Evolutionary conservation across 2,329 filamentous ascomycete genomes (phyloP).

Genomic region (Colletotrichum liriopes): DNA sequence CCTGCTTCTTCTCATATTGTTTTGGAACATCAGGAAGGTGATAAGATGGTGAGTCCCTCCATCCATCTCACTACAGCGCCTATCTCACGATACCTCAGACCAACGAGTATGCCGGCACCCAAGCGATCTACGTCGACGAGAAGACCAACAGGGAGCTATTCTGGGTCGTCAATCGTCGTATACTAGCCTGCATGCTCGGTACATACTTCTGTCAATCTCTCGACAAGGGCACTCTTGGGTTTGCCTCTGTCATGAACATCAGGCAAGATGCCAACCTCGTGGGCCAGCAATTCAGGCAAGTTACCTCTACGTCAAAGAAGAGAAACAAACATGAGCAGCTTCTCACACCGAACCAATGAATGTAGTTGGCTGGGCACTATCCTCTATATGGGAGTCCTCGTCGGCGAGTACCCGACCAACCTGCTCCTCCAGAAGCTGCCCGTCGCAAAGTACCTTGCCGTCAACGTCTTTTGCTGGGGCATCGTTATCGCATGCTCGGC

Average conservation of each 20-base stretch:
- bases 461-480: slow-evolving; percentile 61
- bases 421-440: slow-evolving; percentile 66
- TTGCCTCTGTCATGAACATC: slow-evolving; percentile 70
- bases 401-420: slow-evolving; percentile 72
- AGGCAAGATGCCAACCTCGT: slow-evolving; percentile 64
- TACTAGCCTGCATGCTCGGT: slow-evolving; percentile 66
- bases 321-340: too few species aligned
- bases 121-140: slow-evolving; percentile 61
- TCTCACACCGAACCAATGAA: slow-evolving; percentile 50
- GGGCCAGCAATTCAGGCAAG: slow-evolving; percentile 51
- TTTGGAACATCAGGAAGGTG: slow-evolving; percentile 6
- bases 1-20: slow-evolving; percentile 6
- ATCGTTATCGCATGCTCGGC: slow-evolving; percentile 55
- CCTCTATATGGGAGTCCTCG: slow-evolving; percentile 71
- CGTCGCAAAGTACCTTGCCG: slow-evolving; percentile 24
- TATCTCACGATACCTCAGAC: slow-evolving; percentile 18
- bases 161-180: slow-evolving; percentile 64
- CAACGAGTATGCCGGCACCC: slow-evolving; percentile 15
- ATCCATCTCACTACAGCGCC: too few species aligned
- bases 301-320: too few species aligned
- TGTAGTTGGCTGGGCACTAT: slow-evolving; percentile 73
- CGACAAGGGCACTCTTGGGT: slow-evolving; percentile 52
- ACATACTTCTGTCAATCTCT: slow-evolving; percentile 62
- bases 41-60: slow-evolving; percentile 2
- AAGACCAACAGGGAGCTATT: slow-evolving; percentile 65